Evolutionary conservation across 768 basidiomycete genomes (phyloP).

Genomic region (Psilocybe tampanensis): DNA sequence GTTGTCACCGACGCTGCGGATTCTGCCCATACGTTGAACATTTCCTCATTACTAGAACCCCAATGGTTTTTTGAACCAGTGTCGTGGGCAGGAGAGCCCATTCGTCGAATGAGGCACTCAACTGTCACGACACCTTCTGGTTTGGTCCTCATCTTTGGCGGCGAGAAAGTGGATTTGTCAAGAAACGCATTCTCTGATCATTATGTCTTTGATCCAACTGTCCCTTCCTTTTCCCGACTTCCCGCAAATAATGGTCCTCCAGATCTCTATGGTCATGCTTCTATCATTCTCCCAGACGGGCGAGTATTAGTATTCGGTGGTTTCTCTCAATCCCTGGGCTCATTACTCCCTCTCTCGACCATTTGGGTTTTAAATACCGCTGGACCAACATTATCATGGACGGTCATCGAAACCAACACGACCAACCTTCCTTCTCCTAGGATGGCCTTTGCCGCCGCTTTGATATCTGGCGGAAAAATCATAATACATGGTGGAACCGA

Average conservation of each 20-base stretch:
- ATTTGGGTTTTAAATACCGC: constrained; percentile 70
- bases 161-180: constrained; percentile 83
- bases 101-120: constrained; percentile 77
- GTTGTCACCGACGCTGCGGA: constrained; percentile 56
- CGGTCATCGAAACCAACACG: constrained; percentile 36
- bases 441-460: constrained; percentile 60
- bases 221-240: constrained; percentile 54
- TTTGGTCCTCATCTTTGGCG: constrained; percentile 73
- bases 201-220: constrained; percentile 58
- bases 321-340: constrained; percentile 46
- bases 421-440: constrained; percentile 55
- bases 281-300: constrained; percentile 70
- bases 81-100: constrained; percentile 68
- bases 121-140: constrained; percentile 50
- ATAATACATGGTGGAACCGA: constrained; percentile 83
- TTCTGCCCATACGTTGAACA: constrained; percentile 62
- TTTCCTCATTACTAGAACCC: constrained; percentile 38
- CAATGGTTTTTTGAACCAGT: constrained; percentile 48
- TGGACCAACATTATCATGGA: constrained; percentile 51
- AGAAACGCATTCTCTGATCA: constrained; percentile 61
- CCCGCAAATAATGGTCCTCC: constrained; percentile 61
- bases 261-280: constrained; percentile 72
- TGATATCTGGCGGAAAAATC: constrained; percentile 53
- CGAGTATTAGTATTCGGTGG: constrained; percentile 79
- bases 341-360: constrained; percentile 56